Evolutionary conservation across 352 stramenopile genomes (phyloP).

Genomic region (Phytophthora multivora): DNA sequence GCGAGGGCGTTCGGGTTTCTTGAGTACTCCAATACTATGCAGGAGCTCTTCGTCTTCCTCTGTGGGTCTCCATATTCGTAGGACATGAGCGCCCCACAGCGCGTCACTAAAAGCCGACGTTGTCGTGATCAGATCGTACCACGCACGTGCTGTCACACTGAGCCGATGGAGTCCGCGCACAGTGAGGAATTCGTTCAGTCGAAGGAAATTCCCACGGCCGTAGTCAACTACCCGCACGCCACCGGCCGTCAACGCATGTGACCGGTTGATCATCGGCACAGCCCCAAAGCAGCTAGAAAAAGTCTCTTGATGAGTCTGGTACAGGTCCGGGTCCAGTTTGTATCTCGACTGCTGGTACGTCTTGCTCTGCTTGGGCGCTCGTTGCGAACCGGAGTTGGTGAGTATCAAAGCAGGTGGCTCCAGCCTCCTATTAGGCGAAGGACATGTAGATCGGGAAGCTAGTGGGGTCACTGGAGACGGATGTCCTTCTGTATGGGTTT

Average conservation of each 20-base stretch:
- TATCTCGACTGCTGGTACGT: slow-evolving; percentile 51
- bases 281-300: slow-evolving; percentile 41
- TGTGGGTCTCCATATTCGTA: slow-evolving; percentile 45
- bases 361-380: slow-evolving; percentile 24
- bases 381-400: slow-evolving; percentile 14
- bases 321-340: slow-evolving; percentile 49
- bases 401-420: slow-evolving; percentile 15
- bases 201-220: slow-evolving; percentile 45
- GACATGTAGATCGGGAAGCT: neutral
- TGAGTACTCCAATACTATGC: slow-evolving; percentile 44
- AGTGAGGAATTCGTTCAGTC: slow-evolving; percentile 50
- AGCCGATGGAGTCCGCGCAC: slow-evolving; percentile 47
- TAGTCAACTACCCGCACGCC: slow-evolving; percentile 10
- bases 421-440: slow-evolving; percentile 4
- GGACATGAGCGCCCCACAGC: slow-evolving; percentile 53
- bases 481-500: slow-evolving; percentile 3
- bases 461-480: slow-evolving; percentile 17
- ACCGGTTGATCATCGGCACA: slow-evolving; percentile 19
- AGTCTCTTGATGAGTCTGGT: slow-evolving; percentile 35
- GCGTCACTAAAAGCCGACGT: slow-evolving; percentile 41
- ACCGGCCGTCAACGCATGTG: neutral
- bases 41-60: slow-evolving; percentile 45
- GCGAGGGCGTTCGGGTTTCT: slow-evolving; percentile 45
- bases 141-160: slow-evolving; percentile 50
- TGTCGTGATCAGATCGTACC: slow-evolving; percentile 52